Percentiles rank a stretch among this genome's conserved stretches.
phyloP scores from a whole-genome alignment of 495 filamentous ascomycete species.

The Elaphomyces granulatus region DNA sequence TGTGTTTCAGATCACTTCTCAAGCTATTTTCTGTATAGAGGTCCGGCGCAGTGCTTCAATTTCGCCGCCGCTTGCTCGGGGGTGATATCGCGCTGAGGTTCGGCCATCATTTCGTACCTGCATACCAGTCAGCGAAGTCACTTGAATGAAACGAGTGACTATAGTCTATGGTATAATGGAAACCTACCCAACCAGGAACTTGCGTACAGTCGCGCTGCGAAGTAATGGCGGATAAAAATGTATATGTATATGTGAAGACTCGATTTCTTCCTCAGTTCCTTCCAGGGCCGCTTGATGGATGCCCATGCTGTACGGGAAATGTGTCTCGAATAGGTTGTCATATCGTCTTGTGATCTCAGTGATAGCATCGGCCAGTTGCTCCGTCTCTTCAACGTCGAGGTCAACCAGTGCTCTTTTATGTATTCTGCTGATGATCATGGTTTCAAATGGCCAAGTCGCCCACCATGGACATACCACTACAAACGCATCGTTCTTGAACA shows the following conservation, averaged over 20 bases:
- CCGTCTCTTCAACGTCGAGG: conserved; percentile 50
- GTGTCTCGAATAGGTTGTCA: conserved; percentile 94
- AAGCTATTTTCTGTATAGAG: conserved; percentile 66
- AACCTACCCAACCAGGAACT: conserved; percentile 76
- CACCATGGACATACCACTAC: conserved; percentile 89
- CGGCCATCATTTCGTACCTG: conserved; percentile 82
- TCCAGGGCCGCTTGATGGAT: conserved; percentile 90
- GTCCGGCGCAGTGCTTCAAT: conserved; percentile 59
- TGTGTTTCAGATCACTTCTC: no score
- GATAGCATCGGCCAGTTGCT: conserved; percentile 64
- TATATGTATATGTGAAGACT: conserved; percentile 81
- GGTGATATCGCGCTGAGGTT: conserved; percentile 95
- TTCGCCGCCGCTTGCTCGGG: conserved; percentile 84
- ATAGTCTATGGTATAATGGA: no score
- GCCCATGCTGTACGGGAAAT: conserved; percentile 88
- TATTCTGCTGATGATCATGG: conserved; percentile 71
- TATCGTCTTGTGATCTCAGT: conserved; percentile 79
- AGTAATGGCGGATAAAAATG: conserved; percentile 95
- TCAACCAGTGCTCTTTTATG: conserved; percentile 75
- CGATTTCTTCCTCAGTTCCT: conserved; percentile 69
- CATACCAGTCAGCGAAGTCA: conserved; percentile 6
- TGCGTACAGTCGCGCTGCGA: conserved; percentile 82
- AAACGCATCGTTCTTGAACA: conserved; percentile 74
- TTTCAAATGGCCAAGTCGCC: conserved; percentile 94
- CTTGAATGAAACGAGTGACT: no score